Base-by-base conservation (phyloP, 2,329 filamentous ascomycete species). In the Fusarium albidum region DNA sequence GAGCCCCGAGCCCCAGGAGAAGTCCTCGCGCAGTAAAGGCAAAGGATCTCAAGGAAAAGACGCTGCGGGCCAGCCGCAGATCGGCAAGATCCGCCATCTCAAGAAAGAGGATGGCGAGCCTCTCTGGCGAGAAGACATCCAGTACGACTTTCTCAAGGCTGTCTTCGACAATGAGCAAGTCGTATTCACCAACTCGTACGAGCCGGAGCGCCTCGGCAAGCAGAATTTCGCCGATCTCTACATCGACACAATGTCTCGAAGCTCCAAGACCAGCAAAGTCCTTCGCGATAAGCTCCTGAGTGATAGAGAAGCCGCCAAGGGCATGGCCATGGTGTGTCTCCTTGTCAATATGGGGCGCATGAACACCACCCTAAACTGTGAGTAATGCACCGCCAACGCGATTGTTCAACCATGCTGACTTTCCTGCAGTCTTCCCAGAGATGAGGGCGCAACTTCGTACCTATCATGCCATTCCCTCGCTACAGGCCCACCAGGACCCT, bases 321-420 rank as follows among this genome's bases (percentile, higher is more conserved):
- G 92, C 69, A 99, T 99, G 95, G 95, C 95, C 46, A 99, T 99
- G 95, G 94, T 99, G 53, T 99, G 95, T 75, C 79, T 99, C 61
- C 78, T 99, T 67, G 95, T 99, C 72, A 99, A 99, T 69, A 91
- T 99, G 60, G 95, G 95, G 52, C 84, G 95, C 59, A 99, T 99
- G 95, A 99, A 99, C 75, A 99, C 95, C 2, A 99, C 95, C 0
- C 80, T 99, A 40, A 99, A 99, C 70, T 98, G 93, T 96, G 79
- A 70, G 86, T 73, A 48, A 9, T 52, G 50, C 29, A 40, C 49
- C 15, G 9, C 50, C 28, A 9, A 8, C 15, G 6, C 11, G n/a
- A 17, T n/a, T 28, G 7, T 26, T n/a, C 29, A 39, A 27, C 17
- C 49, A 28, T 40, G 17, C 49, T 49, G 46, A 54, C 62, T 66